A percentile compares a stretch with the other conserved stretches of the same genome.
phyloP scores from a whole-genome alignment of 345 rosid species.

The Cardiospermum halicacabum region DNA sequence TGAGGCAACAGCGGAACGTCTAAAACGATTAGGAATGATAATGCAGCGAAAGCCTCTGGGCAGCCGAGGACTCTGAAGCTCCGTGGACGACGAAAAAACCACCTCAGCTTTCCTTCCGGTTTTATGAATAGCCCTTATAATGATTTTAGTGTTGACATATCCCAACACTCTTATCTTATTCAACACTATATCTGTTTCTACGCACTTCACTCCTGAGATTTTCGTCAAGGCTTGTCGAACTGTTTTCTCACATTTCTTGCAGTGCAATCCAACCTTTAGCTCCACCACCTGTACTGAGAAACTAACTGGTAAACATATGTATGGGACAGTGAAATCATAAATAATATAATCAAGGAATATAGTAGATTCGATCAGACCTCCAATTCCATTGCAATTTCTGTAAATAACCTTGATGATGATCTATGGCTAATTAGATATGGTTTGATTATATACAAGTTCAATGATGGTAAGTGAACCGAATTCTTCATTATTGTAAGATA shows the following conservation, averaged over 20 bases:
- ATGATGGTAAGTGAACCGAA: not conserved
- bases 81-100: not conserved
- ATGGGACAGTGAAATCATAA: not conserved
- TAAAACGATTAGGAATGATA: constrained; percentile 24
- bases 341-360: not conserved
- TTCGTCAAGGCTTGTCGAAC: constrained; percentile 28
- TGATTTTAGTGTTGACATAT: constrained; percentile 15
- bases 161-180: constrained; percentile 30
- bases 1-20: not conserved
- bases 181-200: constrained; percentile 20
- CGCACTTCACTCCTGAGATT: constrained; percentile 32
- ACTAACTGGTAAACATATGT: not conserved
- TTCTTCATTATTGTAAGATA: constrained; percentile 4
- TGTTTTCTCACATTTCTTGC: constrained; percentile 34
- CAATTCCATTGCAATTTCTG: not conserved
- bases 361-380: constrained; percentile 13
- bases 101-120: constrained; percentile 29
- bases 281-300: constrained; percentile 23
- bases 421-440: not conserved
- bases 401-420: too few species aligned
- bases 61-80: constrained; percentile 20
- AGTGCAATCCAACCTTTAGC: constrained; percentile 32
- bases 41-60: constrained; percentile 24
- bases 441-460: too few species aligned
- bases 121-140: constrained; percentile 23